Evolutionary conservation across 139 green algal genomes (phyloP).

Genomic region (Coccomyxa sp.): DNA sequence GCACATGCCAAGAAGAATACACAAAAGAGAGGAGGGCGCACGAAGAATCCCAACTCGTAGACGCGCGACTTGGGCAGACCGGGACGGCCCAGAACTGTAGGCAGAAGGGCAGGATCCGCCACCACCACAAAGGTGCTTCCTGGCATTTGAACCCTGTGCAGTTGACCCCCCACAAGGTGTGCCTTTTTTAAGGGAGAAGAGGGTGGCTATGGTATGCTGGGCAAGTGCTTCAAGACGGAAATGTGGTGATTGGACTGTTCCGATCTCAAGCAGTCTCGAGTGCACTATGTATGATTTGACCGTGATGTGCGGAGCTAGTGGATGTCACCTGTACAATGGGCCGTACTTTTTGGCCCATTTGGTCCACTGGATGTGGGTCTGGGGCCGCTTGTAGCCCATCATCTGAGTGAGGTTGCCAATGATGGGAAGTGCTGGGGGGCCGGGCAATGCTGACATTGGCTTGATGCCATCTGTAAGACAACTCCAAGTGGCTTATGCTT

Average conservation of each 20-base stretch:
- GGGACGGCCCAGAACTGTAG: not conserved
- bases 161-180: too few species aligned
- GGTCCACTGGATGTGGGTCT: not conserved
- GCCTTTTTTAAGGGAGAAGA: too few species aligned
- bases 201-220: too few species aligned
- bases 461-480: not conserved
- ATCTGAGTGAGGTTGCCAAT: not conserved
- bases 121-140: not conserved
- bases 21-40: not conserved
- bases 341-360: not conserved
- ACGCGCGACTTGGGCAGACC: not conserved
- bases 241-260: too few species aligned
- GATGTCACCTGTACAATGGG: not conserved
- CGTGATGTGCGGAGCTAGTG: too few species aligned
- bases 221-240: too few species aligned
- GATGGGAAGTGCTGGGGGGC: not conserved
- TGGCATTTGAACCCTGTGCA: not conserved
- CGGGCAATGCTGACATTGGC: not conserved
- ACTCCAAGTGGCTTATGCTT: not conserved
- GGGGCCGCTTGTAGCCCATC: not conserved
- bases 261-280: too few species aligned
- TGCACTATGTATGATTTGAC: too few species aligned
- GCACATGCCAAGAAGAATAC: too few species aligned
- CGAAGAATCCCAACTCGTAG: not conserved
- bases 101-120: not conserved